A percentile compares a stretch with the other conserved stretches of the same genome.
Conservation (phyloP, 495 filamentous ascomycete genomes). For the Xylaria curta region DNA sequence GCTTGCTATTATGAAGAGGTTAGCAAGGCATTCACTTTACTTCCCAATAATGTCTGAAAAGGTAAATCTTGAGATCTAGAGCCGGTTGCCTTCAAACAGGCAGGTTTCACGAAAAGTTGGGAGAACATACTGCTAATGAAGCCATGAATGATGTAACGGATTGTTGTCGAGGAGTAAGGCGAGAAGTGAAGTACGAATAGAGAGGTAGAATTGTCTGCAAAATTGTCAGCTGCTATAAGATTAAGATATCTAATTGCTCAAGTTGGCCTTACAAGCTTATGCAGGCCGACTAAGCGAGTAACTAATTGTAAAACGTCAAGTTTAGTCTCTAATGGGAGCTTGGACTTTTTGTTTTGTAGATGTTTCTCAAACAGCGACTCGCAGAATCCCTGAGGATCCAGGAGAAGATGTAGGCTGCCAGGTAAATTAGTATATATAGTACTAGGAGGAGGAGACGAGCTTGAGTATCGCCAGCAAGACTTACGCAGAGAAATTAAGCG, state of each 20-base stretch:
- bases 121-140: constrained; percentile 66
- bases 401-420: constrained; percentile 70
- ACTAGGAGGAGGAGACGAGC: not conserved
- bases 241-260: constrained; percentile 39
- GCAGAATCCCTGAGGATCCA: constrained; percentile 95
- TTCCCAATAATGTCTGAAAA: not conserved
- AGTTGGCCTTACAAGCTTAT: constrained; percentile 65
- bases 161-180: constrained; percentile 85
- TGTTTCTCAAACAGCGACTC: constrained; percentile 91
- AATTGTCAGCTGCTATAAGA: not conserved
- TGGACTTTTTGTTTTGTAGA: constrained; percentile 82
- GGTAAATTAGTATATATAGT: constrained; percentile 15
- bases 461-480: constrained; percentile 34
- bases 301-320: constrained; percentile 87
- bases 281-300: constrained; percentile 87
- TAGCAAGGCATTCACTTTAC: not conserved
- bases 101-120: not conserved
- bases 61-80: not conserved
- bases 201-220: constrained; percentile 50
- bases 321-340: constrained; percentile 89
- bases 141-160: constrained; percentile 95
- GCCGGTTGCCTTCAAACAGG: not conserved
- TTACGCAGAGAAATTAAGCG: constrained; percentile 92
- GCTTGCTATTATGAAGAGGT: constrained; percentile 59
- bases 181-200: constrained; percentile 83